Base-by-base conservation (phyloP, 1,139 yeast species). In the Debaryomyces nepalensis region DNA sequence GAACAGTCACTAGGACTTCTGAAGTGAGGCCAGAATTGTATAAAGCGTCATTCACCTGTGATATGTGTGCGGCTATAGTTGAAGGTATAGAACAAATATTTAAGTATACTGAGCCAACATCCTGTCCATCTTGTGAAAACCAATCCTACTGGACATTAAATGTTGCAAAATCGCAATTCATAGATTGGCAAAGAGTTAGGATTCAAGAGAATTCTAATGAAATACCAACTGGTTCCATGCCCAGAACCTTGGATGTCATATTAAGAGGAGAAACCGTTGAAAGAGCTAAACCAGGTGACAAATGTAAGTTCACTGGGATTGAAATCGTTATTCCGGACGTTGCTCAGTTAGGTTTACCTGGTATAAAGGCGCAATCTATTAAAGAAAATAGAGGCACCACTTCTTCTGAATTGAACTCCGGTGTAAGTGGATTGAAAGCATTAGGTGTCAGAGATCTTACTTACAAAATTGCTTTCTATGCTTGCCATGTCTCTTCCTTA, bases 201-300 rank as follows among this genome's bases (percentile, higher is more conserved):
- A 87, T 93, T 48, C 99, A 93, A 63, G 99, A 93, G 61, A 95
- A 93, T 58, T 82, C 98, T 11, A 87, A 77, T 55, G 99, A 93
- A 66, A 93, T 93, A 46, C 99, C 99, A 20, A 90, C 97, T 0
- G 99, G 99, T 22, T 89, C 97, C 2, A 93, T 93, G 99, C 99
- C 99, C 26, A 80, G 99, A 63, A 93, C 98, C 7, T 68, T 93
- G 52, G 99, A 93, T 63, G 95, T 93, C 20, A 87, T 93, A 43
- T 69, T 93, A 43, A 77, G 99, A 57, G 99, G 99, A 36, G 98
- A 93, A 55, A 78, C 90, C 40, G 99, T 95, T 6, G 99, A 93
- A 62, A 78, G 91, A 51, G 98, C 98, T 3, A 95, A 93, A 64
- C 98, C 99, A 0, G 99, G 99, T 51, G 99, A 93, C 63, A 87